Evolutionary conservation across 257 asterid species (phyloP).

Genomic region (Solanum boliviense): DNA sequence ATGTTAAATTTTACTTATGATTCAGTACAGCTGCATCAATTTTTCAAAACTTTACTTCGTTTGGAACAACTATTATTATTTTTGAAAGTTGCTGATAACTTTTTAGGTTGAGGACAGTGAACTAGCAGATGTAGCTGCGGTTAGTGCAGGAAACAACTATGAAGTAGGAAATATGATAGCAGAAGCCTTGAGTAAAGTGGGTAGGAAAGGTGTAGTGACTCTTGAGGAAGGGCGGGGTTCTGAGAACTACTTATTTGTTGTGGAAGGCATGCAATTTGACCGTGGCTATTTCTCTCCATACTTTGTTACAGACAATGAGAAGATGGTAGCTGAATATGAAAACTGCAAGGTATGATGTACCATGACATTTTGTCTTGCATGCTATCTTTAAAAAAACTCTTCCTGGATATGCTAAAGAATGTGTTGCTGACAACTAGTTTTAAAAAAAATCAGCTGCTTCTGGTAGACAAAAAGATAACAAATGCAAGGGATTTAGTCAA

Average conservation of each 20-base stretch:
- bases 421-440: neutral
- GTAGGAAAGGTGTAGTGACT: slow-evolving; percentile 95
- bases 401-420: neutral
- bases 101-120: slow-evolving; percentile 87
- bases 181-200: slow-evolving; percentile 94
- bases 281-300: slow-evolving; percentile 94
- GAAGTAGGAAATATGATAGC: slow-evolving; percentile 95
- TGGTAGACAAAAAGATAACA: slow-evolving; percentile 92
- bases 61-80: neutral
- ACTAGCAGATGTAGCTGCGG: slow-evolving; percentile 97
- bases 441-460: slow-evolving; percentile 34
- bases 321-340: slow-evolving; percentile 86
- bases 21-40: neutral
- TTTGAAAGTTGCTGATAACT: neutral
- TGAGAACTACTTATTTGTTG: slow-evolving; percentile 73
- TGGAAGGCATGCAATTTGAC: slow-evolving; percentile 98
- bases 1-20: neutral
- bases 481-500: slow-evolving; percentile 83
- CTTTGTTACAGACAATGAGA: slow-evolving; percentile 88
- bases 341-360: slow-evolving; percentile 75
- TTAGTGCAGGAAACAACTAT: slow-evolving; percentile 93
- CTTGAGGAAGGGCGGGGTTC: slow-evolving; percentile 97
- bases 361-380: neutral
- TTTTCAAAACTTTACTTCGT: neutral
- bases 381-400: neutral